Base-by-base conservation (phyloP, 2,329 filamentous ascomycete genomes). In the Talaromyces sp. region DNA sequence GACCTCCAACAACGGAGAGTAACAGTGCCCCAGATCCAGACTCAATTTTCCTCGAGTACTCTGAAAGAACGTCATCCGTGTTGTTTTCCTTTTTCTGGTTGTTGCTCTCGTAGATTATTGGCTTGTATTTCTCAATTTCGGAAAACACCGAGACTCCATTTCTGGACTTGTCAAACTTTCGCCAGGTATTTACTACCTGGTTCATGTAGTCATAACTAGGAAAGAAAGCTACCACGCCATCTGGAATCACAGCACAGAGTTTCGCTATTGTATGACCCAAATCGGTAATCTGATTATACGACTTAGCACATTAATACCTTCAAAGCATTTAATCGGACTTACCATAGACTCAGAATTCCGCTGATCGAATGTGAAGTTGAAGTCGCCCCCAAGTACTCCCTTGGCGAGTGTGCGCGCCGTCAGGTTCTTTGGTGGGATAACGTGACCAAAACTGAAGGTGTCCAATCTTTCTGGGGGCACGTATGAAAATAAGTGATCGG, bases 181-280 rank as follows among this genome's bases (percentile, higher is more conserved):
- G 82, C 90, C 90, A 93, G 0, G 79, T 77, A 1, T 76, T 72
- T 6, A 89, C 78, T 6, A 96, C 91, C 54, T 87, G 85, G 56
- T 92, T 88, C 0, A 99, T 84, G 73, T 96, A 98, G 9, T 89
- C 85, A 74, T 99, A 98, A 75, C 92, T 96, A 0, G 95, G 93
- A 69, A 99, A 98, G 80, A 99, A 99, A 0, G 93, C 87, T 0
- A 99, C 92, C 0, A 97, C 85, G 1, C 95, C 95, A 68, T 97
- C 93, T 0, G 92, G 92, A 0, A 97, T 89, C 4, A 86, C 79
- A 6, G 84, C 82, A 68, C 89, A 90, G 5, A 95, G 81, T 58
- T 88, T 88, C 1, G 92, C 73, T 7, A 99, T 80, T 0, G 89
- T 84, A 31, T 85, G 76, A 0, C 93, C 95, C 0, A 98, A 84